Percentiles rank a stretch among this genome's conserved stretches.
phyloP scores from a whole-genome alignment of 2,329 filamentous ascomycete genomes.

The Stemphylium beticola region DNA sequence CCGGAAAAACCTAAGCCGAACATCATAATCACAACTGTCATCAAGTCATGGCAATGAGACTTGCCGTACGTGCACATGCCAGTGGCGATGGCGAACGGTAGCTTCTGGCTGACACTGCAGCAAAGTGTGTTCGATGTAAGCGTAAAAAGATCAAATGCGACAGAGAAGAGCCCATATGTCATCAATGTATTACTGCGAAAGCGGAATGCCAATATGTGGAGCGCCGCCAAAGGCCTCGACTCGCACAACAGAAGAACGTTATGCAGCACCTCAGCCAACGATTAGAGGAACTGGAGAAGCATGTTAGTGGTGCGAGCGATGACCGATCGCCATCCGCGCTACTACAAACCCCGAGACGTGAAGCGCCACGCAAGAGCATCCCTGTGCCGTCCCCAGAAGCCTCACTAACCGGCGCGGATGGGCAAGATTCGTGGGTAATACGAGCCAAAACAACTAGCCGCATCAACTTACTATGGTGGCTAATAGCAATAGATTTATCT shows the following conservation, averaged over 20 bases:
- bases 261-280: conserved; percentile 30
- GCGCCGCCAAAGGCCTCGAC: conserved; percentile 32
- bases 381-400: conserved; percentile 20
- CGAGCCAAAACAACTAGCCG: background rate
- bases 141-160: conserved; percentile 41
- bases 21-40: background rate
- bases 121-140: conserved; percentile 29
- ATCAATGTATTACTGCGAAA: conserved; percentile 34
- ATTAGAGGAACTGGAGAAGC: conserved; percentile 35
- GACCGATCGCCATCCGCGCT: conserved; percentile 6
- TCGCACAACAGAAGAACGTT: conserved; percentile 29
- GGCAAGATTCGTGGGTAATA: conserved; percentile 29
- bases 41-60: conserved; percentile 14
- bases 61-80: conserved; percentile 19
- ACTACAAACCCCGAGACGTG: background rate
- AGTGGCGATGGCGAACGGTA: background rate
- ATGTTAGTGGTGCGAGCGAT: conserved; percentile 15
- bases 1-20: background rate
- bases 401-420: conserved; percentile 21
- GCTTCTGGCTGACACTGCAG: background rate
- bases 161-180: conserved; percentile 30
- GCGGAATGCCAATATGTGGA: conserved; percentile 38
- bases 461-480: background rate
- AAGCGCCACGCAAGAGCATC: background rate
- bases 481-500: conserved; percentile 34